phyloP scores from a whole-genome alignment of 768 basidiomycete genomes.

The Suillus clintonianus region DNA sequence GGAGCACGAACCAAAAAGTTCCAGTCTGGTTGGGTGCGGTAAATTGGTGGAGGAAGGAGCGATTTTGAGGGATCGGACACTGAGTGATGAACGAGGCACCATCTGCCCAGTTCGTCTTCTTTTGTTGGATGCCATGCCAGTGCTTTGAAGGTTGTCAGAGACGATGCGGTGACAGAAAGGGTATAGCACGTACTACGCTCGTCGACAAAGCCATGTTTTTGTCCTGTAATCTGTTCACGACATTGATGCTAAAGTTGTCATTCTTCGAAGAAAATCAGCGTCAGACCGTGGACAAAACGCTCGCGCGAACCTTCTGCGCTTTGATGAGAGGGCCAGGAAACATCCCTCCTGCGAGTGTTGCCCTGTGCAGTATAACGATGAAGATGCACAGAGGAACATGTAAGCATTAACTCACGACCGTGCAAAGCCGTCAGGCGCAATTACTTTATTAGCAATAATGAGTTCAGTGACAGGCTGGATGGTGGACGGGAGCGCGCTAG shows the following conservation, averaged over 20 bases:
- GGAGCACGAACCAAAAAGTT: conserved; percentile 39
- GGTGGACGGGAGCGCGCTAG: conserved; percentile 8
- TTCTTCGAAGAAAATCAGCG: conserved; percentile 21
- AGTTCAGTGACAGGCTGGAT: conserved; percentile 35
- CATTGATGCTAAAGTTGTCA: conserved; percentile 36
- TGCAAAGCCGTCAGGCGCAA: conserved; percentile 53
- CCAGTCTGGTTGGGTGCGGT: conserved; percentile 40
- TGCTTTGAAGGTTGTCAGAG: conserved; percentile 19
- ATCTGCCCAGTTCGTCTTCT: conserved; percentile 36
- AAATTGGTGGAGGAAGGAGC: conserved; percentile 45
- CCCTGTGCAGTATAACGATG: conserved; percentile 21
- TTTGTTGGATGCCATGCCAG: conserved; percentile 38
- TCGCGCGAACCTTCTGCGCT: conserved; percentile 38
- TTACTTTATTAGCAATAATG: conserved; percentile 41
- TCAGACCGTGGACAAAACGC: background rate
- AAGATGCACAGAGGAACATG: background rate
- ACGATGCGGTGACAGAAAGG: background rate
- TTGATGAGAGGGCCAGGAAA: conserved; percentile 52
- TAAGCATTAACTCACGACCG: conserved; percentile 31
- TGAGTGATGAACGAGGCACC: conserved; percentile 46
- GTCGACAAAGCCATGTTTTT: conserved; percentile 35
- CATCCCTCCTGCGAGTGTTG: conserved; percentile 46
- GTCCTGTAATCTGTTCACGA: conserved; percentile 35
- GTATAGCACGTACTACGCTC: conserved; percentile 33
- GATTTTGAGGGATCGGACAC: conserved; percentile 43